Evolutionary conservation across 495 filamentous ascomycete species (phyloP), one percentile per base, ranked within the genome.

Genomic region (Aspergillus affinis): DNA sequence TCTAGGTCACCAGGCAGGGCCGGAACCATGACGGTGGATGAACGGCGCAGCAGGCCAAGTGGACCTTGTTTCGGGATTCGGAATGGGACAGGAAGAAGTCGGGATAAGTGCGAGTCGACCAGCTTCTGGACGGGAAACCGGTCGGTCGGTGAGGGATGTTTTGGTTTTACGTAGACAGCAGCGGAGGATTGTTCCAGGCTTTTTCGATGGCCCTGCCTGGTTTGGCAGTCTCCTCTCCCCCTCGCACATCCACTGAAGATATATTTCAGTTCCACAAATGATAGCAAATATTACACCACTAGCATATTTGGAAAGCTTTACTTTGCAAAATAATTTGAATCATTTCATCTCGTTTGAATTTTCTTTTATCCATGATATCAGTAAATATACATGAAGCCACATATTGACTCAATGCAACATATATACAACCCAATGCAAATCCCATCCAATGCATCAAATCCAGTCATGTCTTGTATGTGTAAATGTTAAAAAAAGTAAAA

Each of bases 21-120:
- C 1, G 90, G 92, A 2, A 91, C 93, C 68, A 76, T 96, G 20
- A 75, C 96, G 4, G 80, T 97, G 1, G 75, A 95, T 3, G 92
- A 91, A 0, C 79, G 90, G 13, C 78, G 81, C 13, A 70, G 72
- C 67, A 59, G 57, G 2, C 36, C 48, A 61, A 27, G 58, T 68
- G 10, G 65, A 66, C 20, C 44, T 51, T 15, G 23, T 27, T 10
- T 20, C 64, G 17, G 54, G 61, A 10, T 32, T 65, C 5, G 55
- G 56, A 0, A 18, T 50, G 3, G 51, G 65, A 1, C 59, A 64
- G 10, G 70, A 73, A 3, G 61, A 64, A 23, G 60, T 71, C 51
- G 78, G 78, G 3, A 56, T 68, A 9, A 86, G 87, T 47, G 74
- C 88, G 29, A 77, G 77, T 27, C 82, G 75, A 10, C 85, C 90